Conservation (phyloP, 352 stramenopile genomes). For the Globisporangium spinosum region DNA sequence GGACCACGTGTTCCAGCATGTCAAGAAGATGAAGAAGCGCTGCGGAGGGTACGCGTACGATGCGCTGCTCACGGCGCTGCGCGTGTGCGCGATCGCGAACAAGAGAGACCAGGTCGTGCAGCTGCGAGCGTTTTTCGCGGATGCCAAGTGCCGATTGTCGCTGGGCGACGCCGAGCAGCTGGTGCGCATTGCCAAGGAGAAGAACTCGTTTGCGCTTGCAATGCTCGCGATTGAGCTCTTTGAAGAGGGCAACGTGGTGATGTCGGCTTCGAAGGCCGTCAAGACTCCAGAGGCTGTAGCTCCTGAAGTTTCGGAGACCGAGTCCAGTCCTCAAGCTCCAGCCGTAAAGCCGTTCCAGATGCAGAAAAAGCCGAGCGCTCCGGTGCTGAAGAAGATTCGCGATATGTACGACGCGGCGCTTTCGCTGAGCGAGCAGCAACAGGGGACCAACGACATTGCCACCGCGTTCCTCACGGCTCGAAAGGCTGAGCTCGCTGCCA, state of each 20-base stretch:
- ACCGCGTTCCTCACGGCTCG: constrained; percentile 5
- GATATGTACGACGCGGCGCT: constrained; percentile 26
- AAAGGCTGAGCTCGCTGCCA: background rate
- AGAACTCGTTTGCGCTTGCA: constrained; percentile 17
- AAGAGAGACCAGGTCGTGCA: constrained; percentile 10
- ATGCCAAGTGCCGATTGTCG: constrained; percentile 22
- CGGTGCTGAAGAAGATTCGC: constrained; percentile 18
- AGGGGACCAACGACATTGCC: background rate
- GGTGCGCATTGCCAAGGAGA: constrained; percentile 22
- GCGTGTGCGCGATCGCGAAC: constrained; percentile 8
- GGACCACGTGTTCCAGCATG: constrained; percentile 14
- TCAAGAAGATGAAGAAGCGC: constrained; percentile 21
- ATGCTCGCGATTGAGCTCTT: constrained; percentile 26
- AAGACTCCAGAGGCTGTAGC: background rate
- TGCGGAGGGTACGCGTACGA: constrained; percentile 32
- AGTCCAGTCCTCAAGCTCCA: background rate
- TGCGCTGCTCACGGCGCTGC: constrained; percentile 23
- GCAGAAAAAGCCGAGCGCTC: constrained; percentile 17
- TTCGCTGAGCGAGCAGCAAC: constrained; percentile 18
- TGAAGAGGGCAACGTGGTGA: constrained; percentile 15
- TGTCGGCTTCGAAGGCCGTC: background rate
- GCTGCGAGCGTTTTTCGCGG: constrained; percentile 18
- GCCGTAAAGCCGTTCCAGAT: background rate
- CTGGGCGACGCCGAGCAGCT: constrained; percentile 25
- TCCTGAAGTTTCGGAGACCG: background rate